Base-by-base conservation (phyloP, 306 rosid genomes). In the Prunus padus region DNA sequence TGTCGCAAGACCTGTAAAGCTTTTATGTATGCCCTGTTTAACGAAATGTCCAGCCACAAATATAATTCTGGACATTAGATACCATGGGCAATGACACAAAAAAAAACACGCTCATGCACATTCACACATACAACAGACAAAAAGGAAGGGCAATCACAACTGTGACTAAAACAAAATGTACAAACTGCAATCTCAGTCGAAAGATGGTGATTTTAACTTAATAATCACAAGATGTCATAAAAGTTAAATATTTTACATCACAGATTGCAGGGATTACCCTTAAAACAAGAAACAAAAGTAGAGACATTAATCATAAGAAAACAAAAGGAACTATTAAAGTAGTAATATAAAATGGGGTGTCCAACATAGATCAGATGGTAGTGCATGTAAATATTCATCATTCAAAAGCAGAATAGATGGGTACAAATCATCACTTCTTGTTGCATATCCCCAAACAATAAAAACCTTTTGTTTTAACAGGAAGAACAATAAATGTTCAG, bases 321-420 rank as follows among this genome's bases (percentile, higher is more conserved):
- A 44, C 1, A 49, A 57, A 11, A 2, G 0, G 16, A 4, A 44
- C 22, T 26, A 40, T 11, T 0, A 55, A 37, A 64, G 5, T 8
- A 6, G 46, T 16, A 31, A 4, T 16, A 4, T 0, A 18, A 26
- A 55, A 25, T 25, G 37, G 37, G 40, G 30, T 22, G 26, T 57
- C 77, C 88, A 75, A 71, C 78, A 67, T 79, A 79, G 98, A 89
- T 88, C 92, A 90, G 96, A 89, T 88, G 95, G 94, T 90, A 87
- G 93, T 88, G 98, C 96, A 94, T 90, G 97, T 86, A 54, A 22
- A 8, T 67, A 76, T 79, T 94, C 93, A 88, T 90, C 96, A 92
- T 74, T 69, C 80, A 65, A 77, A 13, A 65, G 73, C 96, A 94
- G 97, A 81, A 73, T 50, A 22, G 51, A 77, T 90, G 92, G 96